Evolutionary conservation across 2,329 filamentous ascomycete genomes (phyloP), one percentile per base, ranked within the genome.

Genomic region (Xylariaceae sp.): DNA sequence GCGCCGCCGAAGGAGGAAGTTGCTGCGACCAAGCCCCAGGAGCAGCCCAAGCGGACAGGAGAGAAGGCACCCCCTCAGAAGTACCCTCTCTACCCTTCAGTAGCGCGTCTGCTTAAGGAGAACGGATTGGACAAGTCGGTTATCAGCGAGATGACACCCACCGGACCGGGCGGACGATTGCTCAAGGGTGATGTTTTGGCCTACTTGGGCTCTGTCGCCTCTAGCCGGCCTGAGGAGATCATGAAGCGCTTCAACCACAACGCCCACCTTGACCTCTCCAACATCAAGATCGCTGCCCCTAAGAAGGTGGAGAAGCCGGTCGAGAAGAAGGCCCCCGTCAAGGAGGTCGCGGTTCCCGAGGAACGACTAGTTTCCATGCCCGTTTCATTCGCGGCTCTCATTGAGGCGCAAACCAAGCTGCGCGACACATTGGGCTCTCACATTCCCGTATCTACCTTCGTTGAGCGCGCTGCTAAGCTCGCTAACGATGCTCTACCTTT

Each of bases 151-250:
- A 97, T 97, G 73, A 88, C 86, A 56, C 88, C 92, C 4, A 93
- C 90, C 17, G 94, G 94, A 23, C 94, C 94, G 35, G 87, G 87
- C 69, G 92, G 92, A 59, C 87, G 94, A 62, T 80, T 99, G 57
- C 82, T 99, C 63, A 99, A 99, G 81, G 94, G 94, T 58, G 94
- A 99, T 72, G 88, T 99, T 5, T 85, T 99, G 56, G 92, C 92
- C 52, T 94, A 93, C 74, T 76, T 97, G 13, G 94, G 94, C 63
- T 80, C 82, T 67, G 90, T 97, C 70, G 80, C 87, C 61, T 78
- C 86, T 64, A 81, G 86, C 60, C 88, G 90, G 66, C 89, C 93
- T 1, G 81, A 84, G 18, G 80, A 85, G 62, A 82, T 92, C 67
- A 88, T 89, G 57, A 78, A 82, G 59, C 86, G 85, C 55, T 87